Percentiles rank a stretch among this genome's conserved stretches.
phyloP scores from a whole-genome alignment of 2,329 filamentous ascomycete species.

The Pleomassaria siparia region DNA sequence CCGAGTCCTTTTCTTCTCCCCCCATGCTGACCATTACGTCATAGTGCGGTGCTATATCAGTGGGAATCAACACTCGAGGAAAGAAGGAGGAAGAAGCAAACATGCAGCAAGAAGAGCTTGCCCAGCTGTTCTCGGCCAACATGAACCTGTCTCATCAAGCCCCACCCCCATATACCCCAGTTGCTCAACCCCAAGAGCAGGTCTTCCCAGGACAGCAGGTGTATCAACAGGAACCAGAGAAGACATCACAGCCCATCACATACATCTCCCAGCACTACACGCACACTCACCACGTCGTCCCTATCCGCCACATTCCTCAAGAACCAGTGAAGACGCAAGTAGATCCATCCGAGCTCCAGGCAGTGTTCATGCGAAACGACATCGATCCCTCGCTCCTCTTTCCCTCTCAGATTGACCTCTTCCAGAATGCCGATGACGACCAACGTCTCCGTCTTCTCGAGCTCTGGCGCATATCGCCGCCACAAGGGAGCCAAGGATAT shows the following conservation, averaged over 20 bases:
- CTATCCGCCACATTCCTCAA: slow-evolving; percentile 30
- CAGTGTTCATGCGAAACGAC: slow-evolving; percentile 64
- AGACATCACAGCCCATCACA: slow-evolving; percentile 54
- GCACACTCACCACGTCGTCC: slow-evolving; percentile 69
- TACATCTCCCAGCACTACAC: slow-evolving; percentile 86
- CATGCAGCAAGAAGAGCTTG: slow-evolving; percentile 78
- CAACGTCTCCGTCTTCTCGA: slow-evolving; percentile 77
- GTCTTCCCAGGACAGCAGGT: slow-evolving; percentile 11
- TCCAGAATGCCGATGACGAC: slow-evolving; percentile 70
- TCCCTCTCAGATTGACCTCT: slow-evolving; percentile 74
- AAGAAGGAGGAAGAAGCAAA: slow-evolving; percentile 32
- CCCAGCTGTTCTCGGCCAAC: slow-evolving; percentile 75
- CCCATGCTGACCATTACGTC: slow-evolving; percentile 38
- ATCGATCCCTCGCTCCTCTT: slow-evolving; percentile 72
- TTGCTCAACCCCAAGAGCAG: slow-evolving; percentile 61
- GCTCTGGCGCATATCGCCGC: slow-evolving; percentile 81
- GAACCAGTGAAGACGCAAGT: slow-evolving; percentile 36
- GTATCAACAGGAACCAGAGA: slow-evolving; percentile 12
- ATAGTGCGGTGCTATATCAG: slow-evolving; percentile 48
- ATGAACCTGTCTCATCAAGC: slow-evolving; percentile 59
- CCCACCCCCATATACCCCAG: slow-evolving; percentile 19
- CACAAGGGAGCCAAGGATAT: slow-evolving; percentile 43
- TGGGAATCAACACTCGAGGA: slow-evolving; percentile 46
- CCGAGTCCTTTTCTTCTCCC: slow-evolving; percentile 10
- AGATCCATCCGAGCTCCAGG: slow-evolving; percentile 50